A percentile compares a stretch with the other conserved stretches of the same genome.
These are phyloP conservation scores for Aspergillus novofumigatus DNA, from an alignment of 2,329 filamentous ascomycete species.

Conservation along the genomic window DNA sequence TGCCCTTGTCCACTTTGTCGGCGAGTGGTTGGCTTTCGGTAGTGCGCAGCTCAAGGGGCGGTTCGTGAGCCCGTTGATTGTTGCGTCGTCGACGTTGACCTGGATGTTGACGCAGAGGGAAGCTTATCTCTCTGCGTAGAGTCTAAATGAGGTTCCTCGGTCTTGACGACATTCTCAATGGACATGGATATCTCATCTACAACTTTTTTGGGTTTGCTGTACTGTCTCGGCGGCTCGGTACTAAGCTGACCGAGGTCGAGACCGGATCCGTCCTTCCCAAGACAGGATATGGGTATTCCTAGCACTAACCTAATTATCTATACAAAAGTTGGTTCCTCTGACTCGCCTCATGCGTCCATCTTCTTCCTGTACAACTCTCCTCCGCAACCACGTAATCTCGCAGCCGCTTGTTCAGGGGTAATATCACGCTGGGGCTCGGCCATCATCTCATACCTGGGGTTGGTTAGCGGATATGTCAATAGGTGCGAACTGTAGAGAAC, in stretches of 20 bases:
- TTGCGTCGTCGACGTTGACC: conserved; percentile 51
- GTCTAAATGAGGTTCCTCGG: conserved; percentile 12
- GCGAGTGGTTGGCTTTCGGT: conserved; percentile 75
- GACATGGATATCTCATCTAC: neutral
- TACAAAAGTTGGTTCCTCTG: neutral
- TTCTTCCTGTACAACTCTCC: conserved; percentile 79
- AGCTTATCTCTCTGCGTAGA: conserved; percentile 28
- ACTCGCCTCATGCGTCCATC: conserved; percentile 27
- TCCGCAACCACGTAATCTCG: conserved; percentile 67
- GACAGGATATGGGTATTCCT: neutral
- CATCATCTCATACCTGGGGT: conserved; percentile 73
- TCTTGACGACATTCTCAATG: neutral
- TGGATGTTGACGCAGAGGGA: conserved; percentile 61
- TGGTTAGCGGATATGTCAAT: conserved; percentile 10
- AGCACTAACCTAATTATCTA: conserved; percentile 10
- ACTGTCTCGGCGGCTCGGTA: neutral
- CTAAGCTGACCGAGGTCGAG: neutral
- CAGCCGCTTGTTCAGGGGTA: conserved; percentile 90
- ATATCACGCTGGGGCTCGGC: conserved; percentile 98
- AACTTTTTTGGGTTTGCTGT: neutral
- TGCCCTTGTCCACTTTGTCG: conserved; percentile 72
- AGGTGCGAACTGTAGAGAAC: conserved; percentile 15
- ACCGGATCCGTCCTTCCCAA: neutral
- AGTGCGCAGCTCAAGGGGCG: conserved; percentile 63
- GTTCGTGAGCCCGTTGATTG: conserved; percentile 55